Conservation (phyloP, 1,139 yeast species). For the Saccharomyces hybrid region DNA sequence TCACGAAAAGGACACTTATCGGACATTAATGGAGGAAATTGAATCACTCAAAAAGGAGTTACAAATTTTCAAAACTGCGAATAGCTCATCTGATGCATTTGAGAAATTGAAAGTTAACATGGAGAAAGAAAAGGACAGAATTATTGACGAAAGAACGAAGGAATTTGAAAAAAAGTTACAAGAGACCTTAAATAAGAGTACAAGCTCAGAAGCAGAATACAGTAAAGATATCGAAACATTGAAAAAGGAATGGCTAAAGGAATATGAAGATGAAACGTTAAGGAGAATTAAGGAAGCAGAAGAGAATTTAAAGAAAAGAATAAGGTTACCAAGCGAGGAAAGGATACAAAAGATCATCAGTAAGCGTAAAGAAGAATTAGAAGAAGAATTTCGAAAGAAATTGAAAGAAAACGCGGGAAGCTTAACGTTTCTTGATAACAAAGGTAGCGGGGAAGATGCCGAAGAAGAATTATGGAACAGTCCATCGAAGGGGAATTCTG, state of each 20-base stretch:
- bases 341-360: constrained; percentile 25
- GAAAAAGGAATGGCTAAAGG: constrained; percentile 9
- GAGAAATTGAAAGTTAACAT: constrained; percentile 14
- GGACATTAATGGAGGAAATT: constrained; percentile 12
- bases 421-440: constrained; percentile 2
- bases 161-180: constrained; percentile 13
- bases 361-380: constrained; percentile 20
- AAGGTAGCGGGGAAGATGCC: background rate
- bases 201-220: background rate
- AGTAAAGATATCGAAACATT: background rate
- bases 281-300: constrained; percentile 26
- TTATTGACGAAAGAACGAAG: constrained; percentile 14
- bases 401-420: constrained; percentile 11
- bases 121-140: constrained; percentile 19
- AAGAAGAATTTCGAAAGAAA: constrained; percentile 21
- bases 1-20: constrained; percentile 8
- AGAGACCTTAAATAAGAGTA: constrained; percentile 2
- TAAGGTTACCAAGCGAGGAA: constrained; percentile 28
- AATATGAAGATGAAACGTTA: constrained; percentile 24
- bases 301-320: constrained; percentile 28
- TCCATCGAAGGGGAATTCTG: background rate
- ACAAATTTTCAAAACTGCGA: constrained; percentile 9
- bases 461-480: background rate
- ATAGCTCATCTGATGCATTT: constrained; percentile 5
- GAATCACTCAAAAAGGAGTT: constrained; percentile 13